Percentiles rank a stretch among this genome's conserved stretches.
These are phyloP conservation scores for Hemerocallis citrina DNA, from an alignment of 106 monocot species.

Conservation along the genomic window DNA sequence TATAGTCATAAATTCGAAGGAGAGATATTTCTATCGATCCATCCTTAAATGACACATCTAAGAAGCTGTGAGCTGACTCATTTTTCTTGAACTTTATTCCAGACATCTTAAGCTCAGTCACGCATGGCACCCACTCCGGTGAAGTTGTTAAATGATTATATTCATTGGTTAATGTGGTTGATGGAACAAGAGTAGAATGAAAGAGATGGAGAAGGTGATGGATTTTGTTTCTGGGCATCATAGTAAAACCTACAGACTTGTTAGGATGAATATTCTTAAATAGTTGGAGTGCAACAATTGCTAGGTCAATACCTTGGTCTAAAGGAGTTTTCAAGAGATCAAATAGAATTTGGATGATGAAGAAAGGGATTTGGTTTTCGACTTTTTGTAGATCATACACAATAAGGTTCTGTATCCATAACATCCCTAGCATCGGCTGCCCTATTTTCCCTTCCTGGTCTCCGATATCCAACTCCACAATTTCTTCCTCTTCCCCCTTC, in stretches of 20 bases:
- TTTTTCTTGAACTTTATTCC: slow-evolving; percentile 4
- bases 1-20: slow-evolving; percentile 5
- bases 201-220: slow-evolving; percentile 1
- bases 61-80: background rate
- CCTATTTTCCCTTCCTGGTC: background rate
- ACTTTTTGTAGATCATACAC: background rate
- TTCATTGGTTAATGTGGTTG: background rate
- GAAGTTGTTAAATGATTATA: background rate
- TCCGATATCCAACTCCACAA: too few relatives aligned
- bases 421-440: background rate
- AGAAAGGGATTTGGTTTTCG: slow-evolving; percentile 3
- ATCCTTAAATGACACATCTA: slow-evolving; percentile 8
- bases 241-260: background rate
- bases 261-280: slow-evolving; percentile 2
- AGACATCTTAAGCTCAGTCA: background rate
- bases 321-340: slow-evolving; percentile 1
- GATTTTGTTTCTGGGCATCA: background rate
- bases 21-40: background rate
- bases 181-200: slow-evolving; percentile 4
- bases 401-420: slow-evolving; percentile 2
- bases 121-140: slow-evolving; percentile 5
- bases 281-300: background rate
- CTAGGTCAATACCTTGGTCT: slow-evolving; percentile 1
- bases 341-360: background rate
- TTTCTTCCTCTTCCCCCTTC: background rate